Evolutionary conservation across 1,284 basidiomycete genomes (phyloP).

Genomic region (Ustilago nuda): DNA sequence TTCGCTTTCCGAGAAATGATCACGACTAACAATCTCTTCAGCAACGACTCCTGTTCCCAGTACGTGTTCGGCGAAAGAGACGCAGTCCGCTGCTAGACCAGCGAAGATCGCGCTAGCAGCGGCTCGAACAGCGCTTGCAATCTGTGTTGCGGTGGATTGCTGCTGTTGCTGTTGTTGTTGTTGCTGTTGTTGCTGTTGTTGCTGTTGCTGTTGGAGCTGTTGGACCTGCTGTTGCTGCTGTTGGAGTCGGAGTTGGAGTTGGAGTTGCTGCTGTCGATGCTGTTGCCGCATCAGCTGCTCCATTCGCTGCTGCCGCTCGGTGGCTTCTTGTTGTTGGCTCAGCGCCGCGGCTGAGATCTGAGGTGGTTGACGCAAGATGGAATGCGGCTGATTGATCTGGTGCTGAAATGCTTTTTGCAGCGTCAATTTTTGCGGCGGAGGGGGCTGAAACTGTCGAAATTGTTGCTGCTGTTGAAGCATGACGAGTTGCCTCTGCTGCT

Average conservation of each 20-base stretch:
- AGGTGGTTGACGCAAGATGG: neutral
- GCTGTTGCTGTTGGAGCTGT: neutral
- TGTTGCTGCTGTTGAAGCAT: too few species aligned
- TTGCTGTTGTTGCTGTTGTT: constrained; percentile 1
- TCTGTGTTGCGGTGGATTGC: neutral
- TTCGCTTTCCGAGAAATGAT: constrained; percentile 26
- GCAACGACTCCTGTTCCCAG: constrained; percentile 4
- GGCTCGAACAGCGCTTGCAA: constrained; percentile 13
- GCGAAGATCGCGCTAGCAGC: constrained; percentile 17
- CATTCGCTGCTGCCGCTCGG: neutral
- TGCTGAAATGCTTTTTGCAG: constrained; percentile 10
- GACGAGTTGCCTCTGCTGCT: too few species aligned
- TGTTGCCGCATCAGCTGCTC: constrained; percentile 1
- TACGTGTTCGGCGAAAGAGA: constrained; percentile 44
- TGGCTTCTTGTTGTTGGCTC: neutral
- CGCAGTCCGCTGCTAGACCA: constrained; percentile 25
- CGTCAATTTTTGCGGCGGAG: constrained; percentile 2
- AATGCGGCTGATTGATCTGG: neutral
- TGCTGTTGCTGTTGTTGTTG: constrained; percentile 2
- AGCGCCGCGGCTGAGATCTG: neutral
- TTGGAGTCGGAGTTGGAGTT: neutral
- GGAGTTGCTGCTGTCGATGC: neutral
- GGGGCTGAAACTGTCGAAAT: neutral
- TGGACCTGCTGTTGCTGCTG: constrained; percentile 6
- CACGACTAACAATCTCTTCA: constrained; percentile 6